Evolutionary conservation across 148 eudicot species (phyloP).

Genomic region (Fagopyrum homotropicum): DNA sequence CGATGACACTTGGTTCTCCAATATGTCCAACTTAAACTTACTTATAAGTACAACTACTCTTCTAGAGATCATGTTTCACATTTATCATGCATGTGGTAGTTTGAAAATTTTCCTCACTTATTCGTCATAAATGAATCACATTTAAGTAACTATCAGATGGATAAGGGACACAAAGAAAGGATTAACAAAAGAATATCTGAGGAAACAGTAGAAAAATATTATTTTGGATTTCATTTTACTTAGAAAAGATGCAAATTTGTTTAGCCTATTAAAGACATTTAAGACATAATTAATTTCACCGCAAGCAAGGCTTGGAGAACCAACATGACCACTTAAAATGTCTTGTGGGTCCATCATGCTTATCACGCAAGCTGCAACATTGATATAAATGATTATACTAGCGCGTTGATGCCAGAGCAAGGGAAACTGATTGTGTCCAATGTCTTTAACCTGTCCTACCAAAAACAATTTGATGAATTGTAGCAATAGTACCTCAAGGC

Average conservation of each 20-base stretch:
- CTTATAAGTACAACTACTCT: too few relatives aligned
- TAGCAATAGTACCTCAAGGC: too few relatives aligned
- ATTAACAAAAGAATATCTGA: neutral
- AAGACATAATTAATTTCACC: conserved; percentile 38
- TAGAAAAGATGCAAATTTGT: too few relatives aligned
- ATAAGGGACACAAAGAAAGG: too few relatives aligned
- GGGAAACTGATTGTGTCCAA: too few relatives aligned
- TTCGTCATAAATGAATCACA: too few relatives aligned
- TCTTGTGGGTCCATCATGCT: conserved; percentile 67
- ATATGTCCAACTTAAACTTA: neutral
- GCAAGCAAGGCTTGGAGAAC: conserved; percentile 82
- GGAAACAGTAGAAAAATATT: neutral
- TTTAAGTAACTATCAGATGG: too few relatives aligned
- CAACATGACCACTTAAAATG: conserved; percentile 81
- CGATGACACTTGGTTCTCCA: neutral
- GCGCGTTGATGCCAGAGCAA: too few relatives aligned
- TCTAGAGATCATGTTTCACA: neutral
- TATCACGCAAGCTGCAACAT: conserved; percentile 81
- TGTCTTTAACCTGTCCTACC: too few relatives aligned
- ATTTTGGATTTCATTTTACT: too few relatives aligned
- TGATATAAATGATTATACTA: too few relatives aligned
- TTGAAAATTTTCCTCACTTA: neutral
- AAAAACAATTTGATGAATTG: too few relatives aligned
- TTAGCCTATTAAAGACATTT: neutral
- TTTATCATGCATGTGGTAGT: neutral